phyloP scores from a whole-genome alignment of 139 green algal species.

The Micractinium conductrix region DNA sequence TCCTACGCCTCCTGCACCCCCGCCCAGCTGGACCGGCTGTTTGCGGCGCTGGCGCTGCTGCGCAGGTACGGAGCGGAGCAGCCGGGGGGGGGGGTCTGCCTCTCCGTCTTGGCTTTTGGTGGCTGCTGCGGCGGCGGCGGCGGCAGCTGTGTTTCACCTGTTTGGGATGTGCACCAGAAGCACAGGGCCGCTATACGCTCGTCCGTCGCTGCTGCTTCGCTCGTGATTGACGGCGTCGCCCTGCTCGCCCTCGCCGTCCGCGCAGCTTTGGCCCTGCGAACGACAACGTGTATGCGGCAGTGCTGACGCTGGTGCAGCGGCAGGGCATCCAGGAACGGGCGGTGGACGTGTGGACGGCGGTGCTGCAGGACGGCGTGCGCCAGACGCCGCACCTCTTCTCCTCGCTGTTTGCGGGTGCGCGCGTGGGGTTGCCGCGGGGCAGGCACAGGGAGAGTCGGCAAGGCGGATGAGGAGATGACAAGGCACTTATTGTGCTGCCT shows the following conservation, averaged over 20 bases:
- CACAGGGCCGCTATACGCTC: too few species aligned
- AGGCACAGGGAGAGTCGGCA: too few species aligned
- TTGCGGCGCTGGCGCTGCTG: constrained; percentile 43
- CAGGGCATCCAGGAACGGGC: constrained; percentile 24
- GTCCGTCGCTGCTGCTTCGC: too few species aligned
- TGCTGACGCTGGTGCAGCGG: constrained; percentile 24
- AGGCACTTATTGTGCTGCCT: too few species aligned
- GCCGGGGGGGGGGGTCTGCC: neutral
- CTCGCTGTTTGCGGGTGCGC: constrained; percentile 42
- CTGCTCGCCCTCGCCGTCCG: neutral
- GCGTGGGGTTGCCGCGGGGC: too few species aligned
- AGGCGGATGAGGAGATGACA: too few species aligned
- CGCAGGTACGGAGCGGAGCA: too few species aligned
- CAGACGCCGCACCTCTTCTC: constrained; percentile 54
- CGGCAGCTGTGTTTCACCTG: too few species aligned
- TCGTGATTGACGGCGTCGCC: too few species aligned
- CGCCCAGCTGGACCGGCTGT: constrained; percentile 49
- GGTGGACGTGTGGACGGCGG: constrained; percentile 14
- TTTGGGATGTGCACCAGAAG: too few species aligned
- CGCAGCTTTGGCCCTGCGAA: constrained; percentile 26
- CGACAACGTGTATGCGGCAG: constrained; percentile 30
- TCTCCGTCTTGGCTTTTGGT: too few species aligned
- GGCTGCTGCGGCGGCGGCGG: too few species aligned
- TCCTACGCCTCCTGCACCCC: constrained; percentile 30
- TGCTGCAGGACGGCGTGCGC: constrained; percentile 40